Conservation (phyloP, 345 rosid genomes). For the Raphanus sativus region DNA sequence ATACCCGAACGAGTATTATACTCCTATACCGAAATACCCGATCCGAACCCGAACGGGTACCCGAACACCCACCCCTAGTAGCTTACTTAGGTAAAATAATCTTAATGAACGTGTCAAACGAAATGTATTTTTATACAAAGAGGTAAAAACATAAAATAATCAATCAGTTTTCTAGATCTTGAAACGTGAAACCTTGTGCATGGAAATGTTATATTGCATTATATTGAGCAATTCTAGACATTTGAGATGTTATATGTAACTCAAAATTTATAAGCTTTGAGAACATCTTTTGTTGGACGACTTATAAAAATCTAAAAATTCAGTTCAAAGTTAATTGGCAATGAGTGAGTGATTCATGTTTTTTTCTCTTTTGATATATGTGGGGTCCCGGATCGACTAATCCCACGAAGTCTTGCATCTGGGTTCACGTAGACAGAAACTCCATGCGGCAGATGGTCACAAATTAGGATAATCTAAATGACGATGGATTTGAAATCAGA, state of each 20-base stretch:
- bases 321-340: neutral
- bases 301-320: neutral
- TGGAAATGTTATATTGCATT: neutral
- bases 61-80: too few relatives aligned
- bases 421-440: too few relatives aligned
- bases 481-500: too few relatives aligned
- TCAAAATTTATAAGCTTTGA: neutral
- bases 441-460: too few relatives aligned
- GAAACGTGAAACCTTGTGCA: neutral
- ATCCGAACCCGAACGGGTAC: too few relatives aligned
- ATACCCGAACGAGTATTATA: too few relatives aligned
- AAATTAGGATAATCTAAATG: too few relatives aligned
- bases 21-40: too few relatives aligned
- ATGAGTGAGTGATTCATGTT: neutral
- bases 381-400: too few relatives aligned
- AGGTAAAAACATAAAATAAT: neutral
- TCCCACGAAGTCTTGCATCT: too few relatives aligned
- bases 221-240: conserved; percentile 10
- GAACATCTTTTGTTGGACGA: neutral
- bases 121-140: neutral
- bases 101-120: conserved; percentile 11
- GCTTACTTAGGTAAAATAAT: neutral
- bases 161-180: conserved; percentile 5
- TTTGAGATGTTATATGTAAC: neutral
- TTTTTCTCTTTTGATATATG: neutral